Evolutionary conservation across 352 stramenopile species (phyloP).

Genomic region (Phytophthora uliginosa): DNA sequence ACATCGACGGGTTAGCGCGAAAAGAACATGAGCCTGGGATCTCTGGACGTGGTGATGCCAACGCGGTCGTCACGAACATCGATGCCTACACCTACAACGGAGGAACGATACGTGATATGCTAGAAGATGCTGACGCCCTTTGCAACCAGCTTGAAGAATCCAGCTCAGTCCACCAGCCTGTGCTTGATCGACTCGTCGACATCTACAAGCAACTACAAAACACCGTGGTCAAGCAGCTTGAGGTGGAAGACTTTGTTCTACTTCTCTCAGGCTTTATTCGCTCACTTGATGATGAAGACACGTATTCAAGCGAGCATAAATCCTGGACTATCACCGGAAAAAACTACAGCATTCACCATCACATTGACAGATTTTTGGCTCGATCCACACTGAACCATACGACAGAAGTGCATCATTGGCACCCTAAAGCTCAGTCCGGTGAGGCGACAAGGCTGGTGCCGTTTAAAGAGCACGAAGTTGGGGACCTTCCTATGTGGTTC

Average conservation of each 20-base stretch:
- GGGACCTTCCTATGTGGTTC: neutral
- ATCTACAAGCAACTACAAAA: slow-evolving; percentile 5
- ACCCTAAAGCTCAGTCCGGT: neutral
- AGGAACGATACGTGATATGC: neutral
- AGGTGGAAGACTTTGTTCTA: neutral
- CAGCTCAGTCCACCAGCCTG: neutral
- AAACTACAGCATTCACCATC: slow-evolving; percentile 1
- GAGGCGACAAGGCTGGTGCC: neutral
- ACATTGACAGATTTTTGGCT: neutral
- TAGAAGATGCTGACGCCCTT: neutral
- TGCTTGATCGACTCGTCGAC: neutral
- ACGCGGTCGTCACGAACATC: neutral
- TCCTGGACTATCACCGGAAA: neutral
- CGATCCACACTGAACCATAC: neutral
- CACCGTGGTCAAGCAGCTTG: neutral
- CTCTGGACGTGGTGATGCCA: neutral
- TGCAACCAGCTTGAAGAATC: neutral
- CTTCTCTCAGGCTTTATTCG: neutral
- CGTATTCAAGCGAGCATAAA: neutral
- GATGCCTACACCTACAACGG: neutral
- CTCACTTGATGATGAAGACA: neutral
- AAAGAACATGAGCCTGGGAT: neutral
- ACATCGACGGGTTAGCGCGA: neutral
- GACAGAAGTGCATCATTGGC: neutral
- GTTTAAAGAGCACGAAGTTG: neutral